phyloP scores from a whole-genome alignment of 2,329 filamentous ascomycete genomes.

The Escovopsis sp. region DNA sequence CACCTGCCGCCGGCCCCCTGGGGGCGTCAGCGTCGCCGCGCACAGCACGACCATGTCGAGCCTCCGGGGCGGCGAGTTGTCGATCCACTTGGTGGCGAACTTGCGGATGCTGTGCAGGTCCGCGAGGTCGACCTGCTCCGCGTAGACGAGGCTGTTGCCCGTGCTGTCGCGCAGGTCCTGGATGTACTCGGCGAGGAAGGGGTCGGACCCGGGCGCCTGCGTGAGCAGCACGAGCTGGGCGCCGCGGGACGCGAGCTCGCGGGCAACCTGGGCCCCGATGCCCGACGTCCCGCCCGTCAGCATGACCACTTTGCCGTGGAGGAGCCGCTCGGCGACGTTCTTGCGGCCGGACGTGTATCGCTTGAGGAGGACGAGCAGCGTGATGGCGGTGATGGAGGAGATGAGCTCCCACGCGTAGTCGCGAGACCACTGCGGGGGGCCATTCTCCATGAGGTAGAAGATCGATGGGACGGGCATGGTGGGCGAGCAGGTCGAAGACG shows the following conservation, averaged over 20 bases:
- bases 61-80: constrained; percentile 78
- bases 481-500: not conserved
- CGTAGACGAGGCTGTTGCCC: constrained; percentile 78
- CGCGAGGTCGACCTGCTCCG: constrained; percentile 82
- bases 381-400: constrained; percentile 22
- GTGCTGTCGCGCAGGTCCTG: constrained; percentile 68
- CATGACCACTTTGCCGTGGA: constrained; percentile 90
- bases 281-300: constrained; percentile 92
- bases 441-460: constrained; percentile 30
- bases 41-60: constrained; percentile 87
- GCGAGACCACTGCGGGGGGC: constrained; percentile 34
- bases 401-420: constrained; percentile 28
- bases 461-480: constrained; percentile 40
- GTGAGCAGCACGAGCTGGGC: constrained; percentile 87
- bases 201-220: constrained; percentile 63
- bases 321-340: constrained; percentile 63
- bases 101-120: constrained; percentile 80
- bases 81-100: constrained; percentile 96
- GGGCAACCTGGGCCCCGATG: constrained; percentile 65
- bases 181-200: constrained; percentile 85
- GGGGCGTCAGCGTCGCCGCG: constrained; percentile 61
- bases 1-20: constrained; percentile 40
- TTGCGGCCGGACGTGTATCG: constrained; percentile 60
- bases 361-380: constrained; percentile 41
- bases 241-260: constrained; percentile 63